Conservation (phyloP, 2,329 filamentous ascomycete genomes). For the Gnomoniopsis smithogilvyi region DNA sequence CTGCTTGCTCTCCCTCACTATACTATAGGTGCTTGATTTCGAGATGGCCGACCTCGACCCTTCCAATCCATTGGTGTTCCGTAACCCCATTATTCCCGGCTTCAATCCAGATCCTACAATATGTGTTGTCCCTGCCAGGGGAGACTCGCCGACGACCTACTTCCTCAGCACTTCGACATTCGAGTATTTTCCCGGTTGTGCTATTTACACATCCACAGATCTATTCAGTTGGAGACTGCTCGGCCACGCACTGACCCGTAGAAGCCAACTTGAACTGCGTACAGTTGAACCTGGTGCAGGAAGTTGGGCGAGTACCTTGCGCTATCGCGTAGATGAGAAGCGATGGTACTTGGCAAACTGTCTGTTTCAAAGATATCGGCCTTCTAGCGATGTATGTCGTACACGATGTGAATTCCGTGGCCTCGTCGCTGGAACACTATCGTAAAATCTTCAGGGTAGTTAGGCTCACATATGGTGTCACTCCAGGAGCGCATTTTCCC, state of each 20-base stretch:
- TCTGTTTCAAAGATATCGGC: constrained; percentile 40
- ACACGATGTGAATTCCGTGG: background rate
- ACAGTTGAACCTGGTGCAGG: constrained; percentile 50
- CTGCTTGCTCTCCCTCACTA: background rate
- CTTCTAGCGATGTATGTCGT: constrained; percentile 27
- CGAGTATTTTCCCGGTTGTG: constrained; percentile 59
- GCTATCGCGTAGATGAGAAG: constrained; percentile 35
- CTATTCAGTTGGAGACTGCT: constrained; percentile 52
- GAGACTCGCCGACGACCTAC: constrained; percentile 33
- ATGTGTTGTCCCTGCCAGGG: constrained; percentile 31
- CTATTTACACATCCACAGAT: constrained; percentile 56
- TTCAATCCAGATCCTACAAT: constrained; percentile 61
- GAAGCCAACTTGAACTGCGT: constrained; percentile 48
- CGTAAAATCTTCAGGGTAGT: too few species aligned
- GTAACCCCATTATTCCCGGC: constrained; percentile 54
- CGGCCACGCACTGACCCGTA: constrained; percentile 47
- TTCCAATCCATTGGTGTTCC: constrained; percentile 22
- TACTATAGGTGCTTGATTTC: background rate
- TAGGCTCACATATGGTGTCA: background rate
- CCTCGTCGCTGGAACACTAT: too few species aligned
- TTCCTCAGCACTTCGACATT: constrained; percentile 62
- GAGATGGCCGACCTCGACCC: background rate
- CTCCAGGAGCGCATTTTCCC: constrained; percentile 43
- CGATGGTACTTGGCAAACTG: constrained; percentile 45
- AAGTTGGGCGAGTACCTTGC: constrained; percentile 45